Evolutionary conservation across 106 monocot genomes (phyloP).

Genomic region (Dactylorhiza incarnata): DNA sequence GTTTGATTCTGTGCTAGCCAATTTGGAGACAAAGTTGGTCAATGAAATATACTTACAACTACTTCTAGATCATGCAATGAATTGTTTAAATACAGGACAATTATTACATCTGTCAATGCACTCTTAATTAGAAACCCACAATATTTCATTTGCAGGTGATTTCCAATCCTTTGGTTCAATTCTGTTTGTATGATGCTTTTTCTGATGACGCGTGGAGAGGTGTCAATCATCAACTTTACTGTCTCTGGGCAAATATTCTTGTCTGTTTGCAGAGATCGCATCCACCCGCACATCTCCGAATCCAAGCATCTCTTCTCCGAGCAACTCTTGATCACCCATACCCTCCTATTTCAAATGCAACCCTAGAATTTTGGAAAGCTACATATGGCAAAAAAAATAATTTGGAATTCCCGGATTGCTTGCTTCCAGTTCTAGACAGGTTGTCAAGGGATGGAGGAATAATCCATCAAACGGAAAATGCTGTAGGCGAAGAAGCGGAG

Average conservation of each 20-base stretch:
- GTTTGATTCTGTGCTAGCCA: no score
- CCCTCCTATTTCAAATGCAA: slow-evolving; percentile 22
- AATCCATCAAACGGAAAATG: no score
- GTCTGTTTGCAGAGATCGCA: slow-evolving; percentile 26
- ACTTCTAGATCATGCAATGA: neutral
- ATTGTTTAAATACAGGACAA: neutral
- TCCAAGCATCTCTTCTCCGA: slow-evolving; percentile 28
- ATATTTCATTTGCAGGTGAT: slow-evolving; percentile 25
- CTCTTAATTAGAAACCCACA: neutral
- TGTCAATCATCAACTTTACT: slow-evolving; percentile 18
- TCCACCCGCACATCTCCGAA: slow-evolving; percentile 20
- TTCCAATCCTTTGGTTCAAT: slow-evolving; percentile 21
- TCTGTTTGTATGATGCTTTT: slow-evolving; percentile 18
- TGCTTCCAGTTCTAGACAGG: slow-evolving; percentile 23
- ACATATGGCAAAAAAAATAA: slow-evolving; percentile 15
- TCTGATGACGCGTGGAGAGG: slow-evolving; percentile 8
- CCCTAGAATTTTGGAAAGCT: slow-evolving; percentile 36
- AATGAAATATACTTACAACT: no score
- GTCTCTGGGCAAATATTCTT: slow-evolving; percentile 30
- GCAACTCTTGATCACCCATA: slow-evolving; percentile 37
- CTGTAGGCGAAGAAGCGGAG: no score
- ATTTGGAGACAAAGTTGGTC: no score
- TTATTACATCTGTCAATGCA: no score
- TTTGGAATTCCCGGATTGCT: slow-evolving; percentile 19
- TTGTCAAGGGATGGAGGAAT: slow-evolving; percentile 20